Conservation (phyloP, 2,329 filamentous ascomycete genomes). For the Tympanopsis confertula region DNA sequence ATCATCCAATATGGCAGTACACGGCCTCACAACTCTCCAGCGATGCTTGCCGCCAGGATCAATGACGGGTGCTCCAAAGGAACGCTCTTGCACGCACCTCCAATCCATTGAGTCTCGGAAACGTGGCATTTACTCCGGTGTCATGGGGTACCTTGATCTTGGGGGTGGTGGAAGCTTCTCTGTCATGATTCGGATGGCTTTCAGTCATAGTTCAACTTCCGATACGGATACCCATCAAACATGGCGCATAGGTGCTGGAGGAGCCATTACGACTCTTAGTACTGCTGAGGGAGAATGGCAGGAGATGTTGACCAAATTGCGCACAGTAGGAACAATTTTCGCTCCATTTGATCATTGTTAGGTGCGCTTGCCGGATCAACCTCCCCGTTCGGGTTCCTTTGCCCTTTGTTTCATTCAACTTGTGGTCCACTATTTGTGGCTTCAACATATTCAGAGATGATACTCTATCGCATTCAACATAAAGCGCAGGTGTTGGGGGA, state of each 20-base stretch:
- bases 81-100: slow-evolving; percentile 57
- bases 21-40: slow-evolving; percentile 48
- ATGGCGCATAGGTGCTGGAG: slow-evolving; percentile 83
- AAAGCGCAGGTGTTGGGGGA: not conserved
- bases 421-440: too few species aligned
- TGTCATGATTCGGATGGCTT: slow-evolving; percentile 62
- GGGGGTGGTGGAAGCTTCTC: slow-evolving; percentile 60
- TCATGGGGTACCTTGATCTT: slow-evolving; percentile 60
- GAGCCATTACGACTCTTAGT: slow-evolving; percentile 78
- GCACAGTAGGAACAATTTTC: not conserved
- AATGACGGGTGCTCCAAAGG: slow-evolving; percentile 70
- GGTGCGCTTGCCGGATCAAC: slow-evolving; percentile 2
- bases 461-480: not conserved
- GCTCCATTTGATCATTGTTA: not conserved
- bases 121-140: slow-evolving; percentile 55
- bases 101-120: slow-evolving; percentile 39
- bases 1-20: slow-evolving; percentile 42
- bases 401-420: not conserved
- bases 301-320: slow-evolving; percentile 74
- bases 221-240: slow-evolving; percentile 30
- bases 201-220: slow-evolving; percentile 20
- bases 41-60: slow-evolving; percentile 55
- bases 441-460: slow-evolving; percentile 1
- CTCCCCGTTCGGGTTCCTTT: too few species aligned
- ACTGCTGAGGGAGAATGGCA: slow-evolving; percentile 71